Base-by-base conservation (phyloP, 306 rosid genomes). In the Trifolium dubium region DNA sequence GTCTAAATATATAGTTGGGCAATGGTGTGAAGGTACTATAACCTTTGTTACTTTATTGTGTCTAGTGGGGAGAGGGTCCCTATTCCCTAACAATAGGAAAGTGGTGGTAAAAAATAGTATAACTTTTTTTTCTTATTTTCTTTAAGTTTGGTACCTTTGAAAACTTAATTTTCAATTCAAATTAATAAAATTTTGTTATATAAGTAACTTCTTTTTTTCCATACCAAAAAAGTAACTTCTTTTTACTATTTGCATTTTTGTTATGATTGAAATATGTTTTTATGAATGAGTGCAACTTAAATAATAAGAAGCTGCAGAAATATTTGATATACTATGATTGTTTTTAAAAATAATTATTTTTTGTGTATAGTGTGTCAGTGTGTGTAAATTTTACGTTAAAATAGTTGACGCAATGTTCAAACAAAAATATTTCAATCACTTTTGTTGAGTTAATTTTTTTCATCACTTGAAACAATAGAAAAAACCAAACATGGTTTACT, bases 1-100 rank as follows among this genome's bases (percentile, higher is more conserved):
- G 62, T 54, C 58, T 83, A 58, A 58, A 86, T 90, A 77, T 92
- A 92, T 92, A 89, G 89, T 81, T 78, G 80, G 72, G 82, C 71
- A 40, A 63, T 56, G 35, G 51, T 39, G 54, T 28, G 55, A 67
- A 49, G 71, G 18, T 79, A 43, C 15, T 4, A 23, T 23, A 56
- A 23, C 17, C 56, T 64, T 55, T 29, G 32, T 77, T 13, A 59
- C 75, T 71, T 46, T 23, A 41, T 49, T 56, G 18, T 71, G 35
- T 51, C 14, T 64, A 64, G 78, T 78, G 73, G 28, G 77, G 13
- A 2, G 74, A 50, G 60, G 74, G 67, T 49, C 68, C 78, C 71
- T 58, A 65, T 59, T 69, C 70, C 79, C 71, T 50, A 59, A 67
- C 72, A 50, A 49, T 54, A 34, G 12, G 34, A 71, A 53, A 23